phyloP scores from a whole-genome alignment of 2,329 filamentous ascomycete genomes.

The Orbilia blumenaviensis region DNA sequence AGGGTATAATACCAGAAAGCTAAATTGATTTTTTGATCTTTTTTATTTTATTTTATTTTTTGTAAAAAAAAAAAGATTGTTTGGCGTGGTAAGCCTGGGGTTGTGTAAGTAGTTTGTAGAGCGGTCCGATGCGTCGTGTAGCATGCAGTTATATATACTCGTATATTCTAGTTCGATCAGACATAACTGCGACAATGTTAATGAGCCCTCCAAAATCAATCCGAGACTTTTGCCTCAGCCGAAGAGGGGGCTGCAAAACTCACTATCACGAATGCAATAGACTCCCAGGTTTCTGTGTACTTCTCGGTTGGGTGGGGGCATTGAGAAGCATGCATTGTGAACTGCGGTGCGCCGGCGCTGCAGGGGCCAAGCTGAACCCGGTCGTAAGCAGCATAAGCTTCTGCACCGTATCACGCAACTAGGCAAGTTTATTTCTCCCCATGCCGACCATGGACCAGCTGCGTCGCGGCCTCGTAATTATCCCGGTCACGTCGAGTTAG shows the following conservation, averaged over 20 bases:
- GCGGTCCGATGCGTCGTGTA: background rate
- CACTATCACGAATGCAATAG: background rate
- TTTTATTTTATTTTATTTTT: background rate
- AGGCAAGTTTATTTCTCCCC: background rate
- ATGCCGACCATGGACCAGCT: background rate
- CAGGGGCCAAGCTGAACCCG: conserved; percentile 3
- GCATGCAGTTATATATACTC: conserved; percentile 5
- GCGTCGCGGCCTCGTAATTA: background rate
- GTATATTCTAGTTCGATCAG: too few species aligned
- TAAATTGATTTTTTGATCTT: too few species aligned
- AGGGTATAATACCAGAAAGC: background rate
- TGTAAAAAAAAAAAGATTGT: background rate
- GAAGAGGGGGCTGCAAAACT: background rate
- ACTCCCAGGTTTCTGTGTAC: background rate
- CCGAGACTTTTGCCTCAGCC: background rate
- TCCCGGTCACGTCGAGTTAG: background rate
- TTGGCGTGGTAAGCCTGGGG: background rate
- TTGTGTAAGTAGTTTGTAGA: background rate
- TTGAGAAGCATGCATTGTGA: background rate
- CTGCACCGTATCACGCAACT: conserved; percentile 7
- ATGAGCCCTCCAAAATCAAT: background rate
- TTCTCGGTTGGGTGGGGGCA: background rate
- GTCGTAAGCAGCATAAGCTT: conserved; percentile 15
- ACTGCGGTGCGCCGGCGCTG: too few species aligned
- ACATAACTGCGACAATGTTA: background rate